Conservation (phyloP, 2,329 filamentous ascomycete genomes). For the Aspergillus novofumigatus region DNA sequence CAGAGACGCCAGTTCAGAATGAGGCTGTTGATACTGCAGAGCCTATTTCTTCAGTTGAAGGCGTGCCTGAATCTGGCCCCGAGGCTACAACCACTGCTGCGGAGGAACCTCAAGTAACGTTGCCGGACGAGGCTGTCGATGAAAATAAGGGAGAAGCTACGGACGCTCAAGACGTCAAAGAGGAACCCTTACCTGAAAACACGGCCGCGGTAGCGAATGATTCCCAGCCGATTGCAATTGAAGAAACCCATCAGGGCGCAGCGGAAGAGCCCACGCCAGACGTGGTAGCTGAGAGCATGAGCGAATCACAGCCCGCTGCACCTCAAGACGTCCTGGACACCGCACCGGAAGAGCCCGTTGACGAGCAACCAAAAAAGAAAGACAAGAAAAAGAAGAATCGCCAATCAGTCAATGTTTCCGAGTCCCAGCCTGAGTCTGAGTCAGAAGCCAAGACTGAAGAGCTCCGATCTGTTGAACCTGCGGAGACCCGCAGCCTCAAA, state of each 20-base stretch:
- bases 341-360: slow-evolving; percentile 9
- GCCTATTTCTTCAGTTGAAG: slow-evolving; percentile 1
- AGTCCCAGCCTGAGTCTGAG: slow-evolving; percentile 10
- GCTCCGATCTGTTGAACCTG: slow-evolving; percentile 1
- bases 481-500: slow-evolving; percentile 10
- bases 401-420: slow-evolving; percentile 10
- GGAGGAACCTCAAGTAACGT: slow-evolving; percentile 10
- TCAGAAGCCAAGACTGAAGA: slow-evolving; percentile 4
- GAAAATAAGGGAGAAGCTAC: not conserved
- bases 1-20: slow-evolving; percentile 1
- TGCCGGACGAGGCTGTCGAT: not conserved
- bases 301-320: slow-evolving; percentile 2
- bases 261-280: not conserved
- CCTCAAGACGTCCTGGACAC: not conserved
- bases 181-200: not conserved
- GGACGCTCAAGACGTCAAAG: not conserved
- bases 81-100: slow-evolving; percentile 14
- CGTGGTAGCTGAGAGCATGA: not conserved
- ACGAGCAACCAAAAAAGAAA: slow-evolving; percentile 17
- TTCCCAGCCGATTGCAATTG: not conserved
- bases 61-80: not conserved
- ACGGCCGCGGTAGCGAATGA: not conserved
- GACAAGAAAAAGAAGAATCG: slow-evolving; percentile 21
- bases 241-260: not conserved
- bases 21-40: slow-evolving; percentile 4